Evolutionary conservation across 768 basidiomycete species (phyloP).

Genomic region (Termitomyces sp.): DNA sequence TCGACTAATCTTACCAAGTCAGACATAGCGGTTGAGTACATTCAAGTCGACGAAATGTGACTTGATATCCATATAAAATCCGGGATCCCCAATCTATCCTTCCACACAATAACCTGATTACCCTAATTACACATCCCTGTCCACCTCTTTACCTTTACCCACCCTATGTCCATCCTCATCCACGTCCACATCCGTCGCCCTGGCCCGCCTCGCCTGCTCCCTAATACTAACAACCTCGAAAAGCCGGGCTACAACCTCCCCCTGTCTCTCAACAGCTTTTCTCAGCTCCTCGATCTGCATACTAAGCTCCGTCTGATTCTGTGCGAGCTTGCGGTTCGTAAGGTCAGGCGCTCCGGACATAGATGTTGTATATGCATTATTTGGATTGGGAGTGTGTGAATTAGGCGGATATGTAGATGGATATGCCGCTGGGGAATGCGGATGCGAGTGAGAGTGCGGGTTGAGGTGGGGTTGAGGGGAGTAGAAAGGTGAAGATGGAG

Average conservation of each 20-base stretch:
- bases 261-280: slow-evolving; percentile 52
- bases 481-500: background rate
- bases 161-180: too few relatives aligned
- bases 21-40: too few relatives aligned
- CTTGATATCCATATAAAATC: too few relatives aligned
- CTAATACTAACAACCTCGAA: slow-evolving; percentile 11
- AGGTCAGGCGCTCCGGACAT: slow-evolving; percentile 27
- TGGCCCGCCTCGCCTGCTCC: too few relatives aligned
- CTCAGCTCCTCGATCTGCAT: slow-evolving; percentile 57
- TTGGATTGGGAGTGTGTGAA: background rate
- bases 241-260: slow-evolving; percentile 39
- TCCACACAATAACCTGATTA: too few relatives aligned
- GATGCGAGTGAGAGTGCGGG: background rate
- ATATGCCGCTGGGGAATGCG: background rate
- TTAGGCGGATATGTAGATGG: background rate
- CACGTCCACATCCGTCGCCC: too few relatives aligned
- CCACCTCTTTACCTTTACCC: too few relatives aligned
- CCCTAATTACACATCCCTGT: too few relatives aligned
- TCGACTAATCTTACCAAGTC: too few relatives aligned
- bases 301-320: slow-evolving; percentile 63
- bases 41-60: too few relatives aligned
- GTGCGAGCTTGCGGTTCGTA: slow-evolving; percentile 53
- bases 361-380: background rate
- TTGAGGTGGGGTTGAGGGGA: background rate
- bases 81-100: too few relatives aligned